Percentiles rank a stretch among this genome's conserved stretches.
Conservation (phyloP, 805 yeast species). For the Starmera amethionina region DNA sequence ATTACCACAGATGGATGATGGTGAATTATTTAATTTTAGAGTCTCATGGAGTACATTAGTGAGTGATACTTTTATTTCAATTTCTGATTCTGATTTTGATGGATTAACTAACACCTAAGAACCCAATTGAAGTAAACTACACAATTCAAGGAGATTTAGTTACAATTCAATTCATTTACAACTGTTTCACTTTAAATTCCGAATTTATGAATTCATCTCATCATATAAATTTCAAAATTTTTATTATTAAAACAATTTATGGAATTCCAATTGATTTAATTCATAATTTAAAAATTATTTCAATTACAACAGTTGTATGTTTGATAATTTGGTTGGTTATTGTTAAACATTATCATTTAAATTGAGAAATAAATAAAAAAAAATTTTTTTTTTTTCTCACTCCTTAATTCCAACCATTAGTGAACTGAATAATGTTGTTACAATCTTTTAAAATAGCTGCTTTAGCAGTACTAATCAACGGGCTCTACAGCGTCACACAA, state of each 20-base stretch:
- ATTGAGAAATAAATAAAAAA: too few relatives aligned
- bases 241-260: too few relatives aligned
- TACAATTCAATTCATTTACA: conserved; percentile 1
- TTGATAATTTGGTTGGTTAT: too few relatives aligned
- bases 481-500: not conserved
- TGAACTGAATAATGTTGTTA: too few relatives aligned
- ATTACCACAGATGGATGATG: conserved; percentile 1
- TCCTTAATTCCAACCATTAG: too few relatives aligned
- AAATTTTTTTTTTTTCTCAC: too few relatives aligned
- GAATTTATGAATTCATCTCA: conserved; percentile 5
- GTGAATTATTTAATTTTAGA: conserved; percentile 7
- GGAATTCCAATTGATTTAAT: too few relatives aligned
- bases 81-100: conserved; percentile 4
- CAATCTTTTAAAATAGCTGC: conserved; percentile 1
- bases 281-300: too few relatives aligned
- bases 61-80: conserved; percentile 10
- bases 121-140: not conserved
- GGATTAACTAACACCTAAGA: not conserved
- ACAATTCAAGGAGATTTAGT: too few relatives aligned
- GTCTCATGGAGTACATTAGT: conserved; percentile 16
- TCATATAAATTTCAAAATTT: conserved; percentile 4
- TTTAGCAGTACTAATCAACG: not conserved
- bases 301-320: too few relatives aligned
- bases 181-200: conserved; percentile 7
- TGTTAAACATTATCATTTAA: too few relatives aligned